Evolutionary conservation across 805 yeast genomes (phyloP).

Genomic region (Candida sphagnicola): DNA sequence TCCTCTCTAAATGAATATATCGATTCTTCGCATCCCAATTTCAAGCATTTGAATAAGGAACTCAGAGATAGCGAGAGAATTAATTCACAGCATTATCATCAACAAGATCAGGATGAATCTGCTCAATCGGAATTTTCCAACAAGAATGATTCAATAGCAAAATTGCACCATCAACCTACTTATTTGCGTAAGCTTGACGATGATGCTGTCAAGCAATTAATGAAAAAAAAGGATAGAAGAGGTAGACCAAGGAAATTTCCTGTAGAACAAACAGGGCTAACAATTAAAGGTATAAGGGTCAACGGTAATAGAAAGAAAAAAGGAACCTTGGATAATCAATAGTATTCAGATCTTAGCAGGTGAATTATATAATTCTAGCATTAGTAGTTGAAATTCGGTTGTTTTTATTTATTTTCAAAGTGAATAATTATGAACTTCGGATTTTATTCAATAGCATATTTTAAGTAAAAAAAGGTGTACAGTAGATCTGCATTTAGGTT

Average conservation of each 20-base stretch:
- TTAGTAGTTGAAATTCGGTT: too few species aligned
- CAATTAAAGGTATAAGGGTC: slow-evolving; percentile 40
- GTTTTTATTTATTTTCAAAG: too few species aligned
- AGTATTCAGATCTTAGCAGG: too few species aligned
- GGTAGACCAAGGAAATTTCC: slow-evolving; percentile 52
- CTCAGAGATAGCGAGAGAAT: slow-evolving; percentile 10
- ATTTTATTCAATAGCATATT: too few species aligned
- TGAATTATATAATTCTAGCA: too few species aligned
- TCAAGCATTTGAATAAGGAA: slow-evolving; percentile 32
- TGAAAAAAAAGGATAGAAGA: slow-evolving; percentile 40
- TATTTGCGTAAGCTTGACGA: slow-evolving; percentile 25
- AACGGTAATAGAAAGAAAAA: slow-evolving; percentile 27
- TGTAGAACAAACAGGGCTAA: slow-evolving; percentile 41
- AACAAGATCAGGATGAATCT: background rate
- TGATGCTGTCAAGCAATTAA: slow-evolving; percentile 30
- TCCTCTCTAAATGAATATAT: slow-evolving; percentile 38
- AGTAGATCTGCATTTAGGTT: too few species aligned
- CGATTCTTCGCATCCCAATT: slow-evolving; percentile 39
- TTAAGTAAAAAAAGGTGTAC: too few species aligned
- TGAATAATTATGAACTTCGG: too few species aligned
- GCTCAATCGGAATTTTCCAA: background rate
- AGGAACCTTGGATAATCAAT: too few species aligned
- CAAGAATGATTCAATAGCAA: slow-evolving; percentile 10
- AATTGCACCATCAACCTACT: slow-evolving; percentile 26
- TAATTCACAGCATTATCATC: background rate